Evolutionary conservation across 371 early-diverging fungal genomes (phyloP).

Genomic region (Conidiobolus incongruus): DNA sequence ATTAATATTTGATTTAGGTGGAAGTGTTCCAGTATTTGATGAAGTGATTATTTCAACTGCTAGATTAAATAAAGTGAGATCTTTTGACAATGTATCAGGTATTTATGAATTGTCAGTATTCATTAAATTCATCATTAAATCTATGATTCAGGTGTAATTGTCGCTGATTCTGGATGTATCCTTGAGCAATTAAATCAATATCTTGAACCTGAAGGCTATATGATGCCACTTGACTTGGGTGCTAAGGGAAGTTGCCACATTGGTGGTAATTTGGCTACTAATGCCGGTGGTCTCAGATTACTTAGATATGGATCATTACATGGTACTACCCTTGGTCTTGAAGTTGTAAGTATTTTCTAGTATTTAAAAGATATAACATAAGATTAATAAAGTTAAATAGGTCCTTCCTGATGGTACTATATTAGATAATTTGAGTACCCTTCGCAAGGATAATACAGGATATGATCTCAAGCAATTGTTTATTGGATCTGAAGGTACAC

Average conservation of each 20-base stretch:
- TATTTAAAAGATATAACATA: too few species aligned
- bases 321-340: constrained; percentile 69
- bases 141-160: constrained; percentile 28
- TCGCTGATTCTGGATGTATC: constrained; percentile 74
- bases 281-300: too few species aligned
- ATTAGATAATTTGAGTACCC: constrained; percentile 50
- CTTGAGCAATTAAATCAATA: too few species aligned
- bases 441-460: too few species aligned
- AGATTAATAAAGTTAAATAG: constrained; percentile 12
- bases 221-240: too few species aligned
- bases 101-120: constrained; percentile 4
- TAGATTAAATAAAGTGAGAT: constrained; percentile 47
- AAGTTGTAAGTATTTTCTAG: constrained; percentile 50
- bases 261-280: too few species aligned
- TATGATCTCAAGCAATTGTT: too few species aligned
- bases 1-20: constrained; percentile 25
- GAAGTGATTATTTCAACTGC: constrained; percentile 63
- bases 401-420: constrained; percentile 79
- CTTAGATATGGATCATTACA: constrained; percentile 81
- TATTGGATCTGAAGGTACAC: too few species aligned
- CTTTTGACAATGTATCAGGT: constrained; percentile 65
- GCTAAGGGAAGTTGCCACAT: too few species aligned
- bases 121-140: constrained; percentile 1
- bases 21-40: constrained; percentile 82
- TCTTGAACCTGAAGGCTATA: too few species aligned